phyloP scores from a whole-genome alignment of 2,329 filamentous ascomycete species.

The Leptosphaerulina australis region DNA sequence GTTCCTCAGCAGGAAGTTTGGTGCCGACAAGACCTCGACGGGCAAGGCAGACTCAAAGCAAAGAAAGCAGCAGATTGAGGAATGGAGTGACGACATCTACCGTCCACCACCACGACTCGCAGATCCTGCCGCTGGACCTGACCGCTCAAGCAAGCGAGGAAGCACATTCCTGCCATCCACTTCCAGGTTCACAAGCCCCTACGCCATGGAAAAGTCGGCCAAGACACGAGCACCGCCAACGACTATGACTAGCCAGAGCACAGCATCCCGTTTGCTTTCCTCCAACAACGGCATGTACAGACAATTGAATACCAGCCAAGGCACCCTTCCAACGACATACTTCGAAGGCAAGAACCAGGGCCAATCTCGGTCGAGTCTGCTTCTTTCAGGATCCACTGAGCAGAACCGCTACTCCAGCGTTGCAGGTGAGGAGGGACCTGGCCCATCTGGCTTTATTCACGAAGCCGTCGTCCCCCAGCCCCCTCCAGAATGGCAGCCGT shows the following conservation, averaged over 20 bases:
- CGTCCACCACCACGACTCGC: conserved; percentile 82
- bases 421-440: conserved; percentile 70
- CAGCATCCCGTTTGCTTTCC: conserved; percentile 73
- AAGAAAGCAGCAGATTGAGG: conserved; percentile 91
- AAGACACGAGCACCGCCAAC: conserved; percentile 69
- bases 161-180: conserved; percentile 90
- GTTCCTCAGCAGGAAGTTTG: conserved; percentile 89
- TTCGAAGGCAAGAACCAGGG: conserved; percentile 46
- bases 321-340: conserved; percentile 55
- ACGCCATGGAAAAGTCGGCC: conserved; percentile 70
- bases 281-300: conserved; percentile 72
- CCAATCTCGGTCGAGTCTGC: conserved; percentile 52
- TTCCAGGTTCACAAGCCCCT: conserved; percentile 91
- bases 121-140: conserved; percentile 70
- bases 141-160: conserved; percentile 77
- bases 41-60: conserved; percentile 75
- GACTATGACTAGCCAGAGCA: conserved; percentile 92
- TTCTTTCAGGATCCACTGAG: conserved; percentile 52
- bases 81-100: conserved; percentile 98
- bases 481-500: conserved; percentile 95
- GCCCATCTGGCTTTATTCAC: conserved; percentile 93
- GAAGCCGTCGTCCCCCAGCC: conserved; percentile 95
- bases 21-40: conserved; percentile 83
- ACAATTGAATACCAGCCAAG: conserved; percentile 62
- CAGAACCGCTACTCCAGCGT: conserved; percentile 59